Evolutionary conservation across 2,329 filamentous ascomycete genomes (phyloP), one percentile per base, ranked within the genome.

Genomic region (Furcasterigmium sp.): DNA sequence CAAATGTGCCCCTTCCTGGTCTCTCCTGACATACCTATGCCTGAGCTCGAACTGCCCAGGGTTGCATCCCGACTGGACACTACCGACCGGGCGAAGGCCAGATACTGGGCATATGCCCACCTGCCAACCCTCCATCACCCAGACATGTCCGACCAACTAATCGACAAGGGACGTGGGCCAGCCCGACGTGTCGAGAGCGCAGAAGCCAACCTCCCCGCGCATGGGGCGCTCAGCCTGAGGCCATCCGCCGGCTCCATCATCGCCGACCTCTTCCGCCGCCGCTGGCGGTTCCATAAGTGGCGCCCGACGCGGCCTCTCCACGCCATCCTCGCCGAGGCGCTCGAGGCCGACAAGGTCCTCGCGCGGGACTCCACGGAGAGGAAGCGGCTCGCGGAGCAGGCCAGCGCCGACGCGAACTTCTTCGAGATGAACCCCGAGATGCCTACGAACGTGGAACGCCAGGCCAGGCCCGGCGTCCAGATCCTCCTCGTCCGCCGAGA

Each of bases 331-430:
- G 28, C 25, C 10, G 15, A 15, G 9, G 40, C 42, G 4, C 37
- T 35, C 21, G 46, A 37, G 6, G 37, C 34, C 9, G 48, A 51
- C 38, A 39, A 21, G 8, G 18, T 15, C 5, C 44, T 51, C 18
- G 25, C 41, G 17, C 13, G 8, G 7, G 23, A 17, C 25, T 17
- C 5, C 17, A 29, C 18, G 8, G 5, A 23, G 8, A 35, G 32
- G 11, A 15, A 17, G n/a, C 5, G 18, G 15, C 14, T 15, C 9
- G 32, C 32, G n/a, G 9, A 19, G 32, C 5, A 2, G 5, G 5
- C n/a, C 4, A 17, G n/a, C 15, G 7, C n/a, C 6, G 15, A 15
- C n/a, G 3, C 32, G n/a, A 17, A 17, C 10, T 18, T 9, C 15
- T 6, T 10, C 4, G 32, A 35, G n/a, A 9, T 10, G n/a, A 4